Percentiles rank a stretch among this genome's conserved stretches.
phyloP scores from a whole-genome alignment of 2,329 filamentous ascomycete genomes.

The Parastagonospora nodorum region DNA sequence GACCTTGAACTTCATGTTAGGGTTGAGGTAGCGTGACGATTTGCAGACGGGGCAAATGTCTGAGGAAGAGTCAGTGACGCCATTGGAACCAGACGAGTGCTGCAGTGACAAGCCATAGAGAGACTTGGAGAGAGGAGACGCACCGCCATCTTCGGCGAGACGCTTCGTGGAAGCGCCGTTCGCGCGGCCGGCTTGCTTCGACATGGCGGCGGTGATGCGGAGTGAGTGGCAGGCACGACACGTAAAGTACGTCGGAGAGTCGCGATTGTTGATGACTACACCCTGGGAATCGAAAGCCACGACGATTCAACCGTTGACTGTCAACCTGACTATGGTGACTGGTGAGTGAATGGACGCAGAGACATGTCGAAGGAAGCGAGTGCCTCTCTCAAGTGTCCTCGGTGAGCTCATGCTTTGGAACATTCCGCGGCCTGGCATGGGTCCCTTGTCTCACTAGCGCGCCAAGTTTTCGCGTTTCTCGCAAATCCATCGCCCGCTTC shows the following conservation, averaged over 20 bases:
- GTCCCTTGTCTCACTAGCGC: conserved; percentile 21
- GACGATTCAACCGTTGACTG: too few relatives aligned
- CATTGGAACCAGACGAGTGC: conserved; percentile 14
- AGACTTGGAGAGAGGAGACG: conserved; percentile 39
- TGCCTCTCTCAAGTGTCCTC: not conserved
- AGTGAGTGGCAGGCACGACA: conserved; percentile 1
- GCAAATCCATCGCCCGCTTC: conserved; percentile 3
- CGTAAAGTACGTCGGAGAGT: not conserved
- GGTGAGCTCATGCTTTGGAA: not conserved
- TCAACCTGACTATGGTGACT: not conserved
- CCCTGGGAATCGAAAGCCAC: not conserved
- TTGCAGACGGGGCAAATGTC: conserved; percentile 98
- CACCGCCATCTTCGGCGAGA: conserved; percentile 44
- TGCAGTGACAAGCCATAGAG: conserved; percentile 38
- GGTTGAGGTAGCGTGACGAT: conserved; percentile 92
- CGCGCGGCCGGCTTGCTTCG: conserved; percentile 35
- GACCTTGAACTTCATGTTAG: conserved; percentile 91
- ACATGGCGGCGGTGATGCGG: conserved; percentile 37
- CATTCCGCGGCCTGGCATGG: conserved; percentile 7
- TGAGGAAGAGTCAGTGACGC: conserved; percentile 39
- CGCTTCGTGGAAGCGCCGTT: conserved; percentile 35
- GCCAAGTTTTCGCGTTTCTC: conserved; percentile 18
- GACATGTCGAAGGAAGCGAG: not conserved
- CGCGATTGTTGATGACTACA: conserved; percentile 19
- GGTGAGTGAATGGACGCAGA: not conserved